Evolutionary conservation across 495 filamentous ascomycete genomes (phyloP).

Genomic region (Penicillium silybi): DNA sequence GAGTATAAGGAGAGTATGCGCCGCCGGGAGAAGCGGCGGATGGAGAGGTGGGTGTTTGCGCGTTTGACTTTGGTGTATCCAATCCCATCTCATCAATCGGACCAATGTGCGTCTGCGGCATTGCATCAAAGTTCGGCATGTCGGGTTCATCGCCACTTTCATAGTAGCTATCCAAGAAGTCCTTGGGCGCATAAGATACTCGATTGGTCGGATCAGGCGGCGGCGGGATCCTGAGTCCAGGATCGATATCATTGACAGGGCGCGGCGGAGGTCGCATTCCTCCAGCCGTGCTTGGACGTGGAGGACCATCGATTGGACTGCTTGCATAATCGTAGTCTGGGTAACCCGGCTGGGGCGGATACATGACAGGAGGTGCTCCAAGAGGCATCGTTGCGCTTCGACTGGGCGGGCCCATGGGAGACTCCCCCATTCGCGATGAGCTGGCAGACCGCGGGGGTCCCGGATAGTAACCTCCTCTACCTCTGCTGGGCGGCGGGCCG

Average conservation of each 20-base stretch:
- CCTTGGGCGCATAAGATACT: slow-evolving; percentile 29
- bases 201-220: slow-evolving; percentile 17
- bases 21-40: slow-evolving; percentile 15
- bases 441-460: slow-evolving; percentile 27
- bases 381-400: slow-evolving; percentile 42
- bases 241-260: slow-evolving; percentile 12
- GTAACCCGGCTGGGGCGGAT: slow-evolving; percentile 34
- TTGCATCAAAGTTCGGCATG: slow-evolving; percentile 72
- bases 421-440: slow-evolving; percentile 17
- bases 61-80: slow-evolving; percentile 28
- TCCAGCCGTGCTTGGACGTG: slow-evolving; percentile 27
- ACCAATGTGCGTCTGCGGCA: slow-evolving; percentile 38
- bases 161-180: slow-evolving; percentile 41
- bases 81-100: slow-evolving; percentile 50
- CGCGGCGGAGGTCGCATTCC: slow-evolving; percentile 17
- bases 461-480: slow-evolving; percentile 21
- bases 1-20: slow-evolving; percentile 35
- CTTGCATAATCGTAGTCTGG: slow-evolving; percentile 24
- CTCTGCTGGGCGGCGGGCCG: slow-evolving; percentile 18
- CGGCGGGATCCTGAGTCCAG: slow-evolving; percentile 14
- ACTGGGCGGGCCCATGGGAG: slow-evolving; percentile 27
- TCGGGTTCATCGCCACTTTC: slow-evolving; percentile 46
- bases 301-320: slow-evolving; percentile 14
- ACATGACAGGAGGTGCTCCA: slow-evolving; percentile 16
- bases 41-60: slow-evolving; percentile 16